phyloP scores from a whole-genome alignment of 2,329 filamentous ascomycete genomes.

The Neonectria ditissima region DNA sequence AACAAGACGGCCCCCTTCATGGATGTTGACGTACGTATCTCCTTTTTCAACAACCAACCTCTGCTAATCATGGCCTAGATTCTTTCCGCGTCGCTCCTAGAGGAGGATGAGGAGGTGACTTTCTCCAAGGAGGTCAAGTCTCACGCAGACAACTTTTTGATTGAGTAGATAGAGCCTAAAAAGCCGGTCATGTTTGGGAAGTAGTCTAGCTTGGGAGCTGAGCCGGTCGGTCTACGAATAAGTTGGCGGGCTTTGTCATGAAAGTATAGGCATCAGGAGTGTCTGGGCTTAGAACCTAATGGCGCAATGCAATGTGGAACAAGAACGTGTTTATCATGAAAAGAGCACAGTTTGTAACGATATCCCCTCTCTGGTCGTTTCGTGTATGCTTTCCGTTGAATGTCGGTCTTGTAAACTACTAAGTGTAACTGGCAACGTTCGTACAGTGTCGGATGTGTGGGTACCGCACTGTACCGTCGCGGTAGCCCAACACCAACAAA shows the following conservation, averaged over 20 bases:
- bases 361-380: neutral
- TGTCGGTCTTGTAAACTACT: neutral
- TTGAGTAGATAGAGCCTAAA: conserved; percentile 68
- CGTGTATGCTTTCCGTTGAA: neutral
- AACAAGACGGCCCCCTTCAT: conserved; percentile 87
- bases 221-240: conserved; percentile 35
- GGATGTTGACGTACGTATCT: conserved; percentile 86
- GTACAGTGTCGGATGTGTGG: neutral
- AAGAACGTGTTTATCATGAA: conserved; percentile 32
- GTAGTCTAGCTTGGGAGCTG: conserved; percentile 20
- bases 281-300: conserved; percentile 46
- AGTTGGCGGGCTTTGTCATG: conserved; percentile 38
- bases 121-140: conserved; percentile 88
- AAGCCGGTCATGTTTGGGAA: conserved; percentile 35
- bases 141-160: conserved; percentile 78
- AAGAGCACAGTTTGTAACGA: neutral
- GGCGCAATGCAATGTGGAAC: conserved; percentile 46
- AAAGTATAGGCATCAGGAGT: conserved; percentile 40
- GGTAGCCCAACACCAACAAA: conserved; percentile 3
- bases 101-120: conserved; percentile 81
- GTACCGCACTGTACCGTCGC: conserved; percentile 10
- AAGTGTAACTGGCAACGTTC: neutral
- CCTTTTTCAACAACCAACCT: too few relatives aligned
- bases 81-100: conserved; percentile 75
- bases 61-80: conserved; percentile 59